phyloP scores from a whole-genome alignment of 176 grass and related monocot genomes.

The Poa pratensis region DNA sequence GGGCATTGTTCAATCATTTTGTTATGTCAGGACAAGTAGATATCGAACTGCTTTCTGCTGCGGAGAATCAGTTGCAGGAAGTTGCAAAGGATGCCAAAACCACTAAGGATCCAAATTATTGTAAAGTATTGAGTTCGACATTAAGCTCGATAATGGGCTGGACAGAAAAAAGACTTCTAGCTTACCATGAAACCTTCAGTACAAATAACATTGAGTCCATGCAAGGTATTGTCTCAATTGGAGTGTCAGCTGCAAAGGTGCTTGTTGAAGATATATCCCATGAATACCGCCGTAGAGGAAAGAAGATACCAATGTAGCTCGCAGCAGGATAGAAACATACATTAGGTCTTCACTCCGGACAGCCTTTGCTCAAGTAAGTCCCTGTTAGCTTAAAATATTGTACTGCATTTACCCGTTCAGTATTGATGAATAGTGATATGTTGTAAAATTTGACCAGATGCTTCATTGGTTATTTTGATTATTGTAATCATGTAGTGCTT shows the following conservation, averaged over 20 bases:
- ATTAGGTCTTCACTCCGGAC: constrained; percentile 90
- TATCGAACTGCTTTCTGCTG: constrained; percentile 83
- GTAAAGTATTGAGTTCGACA: constrained; percentile 90
- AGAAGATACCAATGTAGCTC: constrained; percentile 89
- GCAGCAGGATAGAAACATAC: constrained; percentile 85
- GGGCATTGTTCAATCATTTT: constrained; percentile 90
- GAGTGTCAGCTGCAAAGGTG: constrained; percentile 84
- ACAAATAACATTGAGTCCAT: constrained; percentile 90
- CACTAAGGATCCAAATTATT: constrained; percentile 91
- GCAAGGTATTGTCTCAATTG: constrained; percentile 91
- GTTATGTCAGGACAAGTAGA: constrained; percentile 81
- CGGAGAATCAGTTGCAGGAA: constrained; percentile 82
- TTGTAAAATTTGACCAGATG: background rate
- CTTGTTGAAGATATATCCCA: constrained; percentile 99
- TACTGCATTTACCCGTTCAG: constrained; percentile 20
- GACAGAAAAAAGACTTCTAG: constrained; percentile 97
- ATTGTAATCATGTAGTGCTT: background rate
- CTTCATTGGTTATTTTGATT: constrained; percentile 36
- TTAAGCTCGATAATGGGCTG: constrained; percentile 95
- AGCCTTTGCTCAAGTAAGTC: constrained; percentile 95
- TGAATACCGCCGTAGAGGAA: constrained; percentile 92
- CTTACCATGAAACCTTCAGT: constrained; percentile 96
- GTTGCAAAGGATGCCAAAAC: constrained; percentile 92
- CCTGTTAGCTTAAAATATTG: constrained; percentile 1
- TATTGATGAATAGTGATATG: constrained; percentile 1